Percentiles rank a stretch among this genome's conserved stretches.
Evolutionary conservation across 176 grass and related monocot genomes (phyloP).

Genomic region (Cocos nucifera): DNA sequence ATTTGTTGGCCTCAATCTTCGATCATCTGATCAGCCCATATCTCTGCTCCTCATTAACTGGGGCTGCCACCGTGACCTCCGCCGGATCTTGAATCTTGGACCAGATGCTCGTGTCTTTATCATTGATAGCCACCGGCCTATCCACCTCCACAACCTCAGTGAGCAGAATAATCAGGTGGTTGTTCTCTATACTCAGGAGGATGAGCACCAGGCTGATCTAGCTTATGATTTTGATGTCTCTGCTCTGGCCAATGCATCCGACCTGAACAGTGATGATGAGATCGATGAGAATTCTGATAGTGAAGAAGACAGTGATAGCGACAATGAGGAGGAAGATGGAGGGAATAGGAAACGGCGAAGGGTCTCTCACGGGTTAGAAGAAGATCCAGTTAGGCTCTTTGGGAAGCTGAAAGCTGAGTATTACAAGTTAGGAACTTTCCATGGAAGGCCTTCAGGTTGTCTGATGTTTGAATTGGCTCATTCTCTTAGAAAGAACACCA

Average conservation of each 20-base stretch:
- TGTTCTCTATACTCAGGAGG: slow-evolving; percentile 64
- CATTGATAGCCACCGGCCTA: slow-evolving; percentile 65
- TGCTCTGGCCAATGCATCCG: slow-evolving; percentile 65
- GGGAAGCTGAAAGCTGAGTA: slow-evolving; percentile 56
- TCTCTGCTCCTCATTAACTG: slow-evolving; percentile 71
- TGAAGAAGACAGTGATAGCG: slow-evolving; percentile 31
- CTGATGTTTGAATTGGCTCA: slow-evolving; percentile 88
- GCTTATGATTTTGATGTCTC: slow-evolving; percentile 73
- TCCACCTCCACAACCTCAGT: slow-evolving; percentile 79
- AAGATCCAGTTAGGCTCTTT: slow-evolving; percentile 60
- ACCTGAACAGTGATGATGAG: slow-evolving; percentile 40
- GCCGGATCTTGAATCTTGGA: slow-evolving; percentile 33
- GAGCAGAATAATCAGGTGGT: slow-evolving; percentile 52
- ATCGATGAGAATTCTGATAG: slow-evolving; percentile 19
- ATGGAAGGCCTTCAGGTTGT: slow-evolving; percentile 81
- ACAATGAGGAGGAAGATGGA: slow-evolving; percentile 25
- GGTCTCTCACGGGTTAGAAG: slow-evolving; percentile 23
- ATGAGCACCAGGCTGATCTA: slow-evolving; percentile 69
- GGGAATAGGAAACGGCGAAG: slow-evolving; percentile 33
- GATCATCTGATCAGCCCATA: slow-evolving; percentile 27
- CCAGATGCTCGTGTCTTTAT: slow-evolving; percentile 37
- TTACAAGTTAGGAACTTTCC: slow-evolving; percentile 83
- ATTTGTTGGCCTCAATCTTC: slow-evolving; percentile 17
- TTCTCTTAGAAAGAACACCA: slow-evolving; percentile 61
- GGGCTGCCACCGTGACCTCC: slow-evolving; percentile 67